Base-by-base conservation (phyloP, 2,329 filamentous ascomycete genomes). In the Alternaria atra region DNA sequence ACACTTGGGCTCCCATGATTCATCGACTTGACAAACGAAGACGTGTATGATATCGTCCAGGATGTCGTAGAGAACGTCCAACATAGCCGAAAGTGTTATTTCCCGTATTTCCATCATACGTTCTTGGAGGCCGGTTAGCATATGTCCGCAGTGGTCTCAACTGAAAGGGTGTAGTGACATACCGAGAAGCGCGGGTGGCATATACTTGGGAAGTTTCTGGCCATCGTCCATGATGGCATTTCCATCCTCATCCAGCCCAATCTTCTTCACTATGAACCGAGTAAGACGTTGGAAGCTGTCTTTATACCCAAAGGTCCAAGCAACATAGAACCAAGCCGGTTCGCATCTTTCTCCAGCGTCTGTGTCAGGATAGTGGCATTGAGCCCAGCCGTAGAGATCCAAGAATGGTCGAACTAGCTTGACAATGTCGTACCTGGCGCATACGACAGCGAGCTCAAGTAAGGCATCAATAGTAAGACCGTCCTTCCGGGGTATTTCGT, bases 351-450 rank as follows among this genome's bases (percentile, higher is more conserved):
- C 58, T 25, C 42, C 40, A 15, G 56, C 46, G 15, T 39, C 54
- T 8, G 44, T 52, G 44, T 63, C 50, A 10, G 59, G 59, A 42
- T 43, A 44, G 46, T 61, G 52, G 6, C 40, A 42, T 48, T 61
- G 34, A 23, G 60, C 55, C 64, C 66, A 68, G 6, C 42, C 35
- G 15, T 68, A 43, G 74, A 60, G 46, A 20, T 60, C 53, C 20
- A 57, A 29, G n/a, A 60, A 60, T 2, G 58, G 58, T 1, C 60
- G 57, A 72, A 82, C 67, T 62, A 72, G 43, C 57, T 44, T 48
- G 9, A 66, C 61, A 7, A 65, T 37, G 30, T 68, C 69, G 47
- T 79, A 79, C 30, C 76, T 75, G 56, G 77, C 74, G 48, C 71
- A 70, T 23, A 77, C 42, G 10, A 73, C 62, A 0, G 74, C 69